Percentiles rank a stretch among this genome's conserved stretches.
Evolutionary conservation across 352 stramenopile genomes (phyloP).

Genomic region (Globisporangium recalcitrans): DNA sequence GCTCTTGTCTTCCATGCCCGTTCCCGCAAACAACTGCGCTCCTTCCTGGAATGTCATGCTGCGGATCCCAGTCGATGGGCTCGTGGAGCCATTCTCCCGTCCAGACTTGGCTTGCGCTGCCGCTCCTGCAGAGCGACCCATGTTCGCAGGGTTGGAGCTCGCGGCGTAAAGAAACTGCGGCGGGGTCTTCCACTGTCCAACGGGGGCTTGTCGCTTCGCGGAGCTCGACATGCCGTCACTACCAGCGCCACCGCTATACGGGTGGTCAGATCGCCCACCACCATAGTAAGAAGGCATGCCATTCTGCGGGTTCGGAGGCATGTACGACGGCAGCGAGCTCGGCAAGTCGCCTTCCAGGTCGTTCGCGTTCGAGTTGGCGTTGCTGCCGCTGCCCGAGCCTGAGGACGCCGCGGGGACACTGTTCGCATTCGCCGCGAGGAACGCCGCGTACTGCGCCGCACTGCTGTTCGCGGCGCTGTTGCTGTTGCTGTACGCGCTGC

Average conservation of each 20-base stretch:
- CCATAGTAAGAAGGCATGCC: slow-evolving; percentile 30
- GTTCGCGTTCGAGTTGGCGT: not conserved
- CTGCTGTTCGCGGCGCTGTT: slow-evolving; percentile 7
- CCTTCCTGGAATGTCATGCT: slow-evolving; percentile 61
- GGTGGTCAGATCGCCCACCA: slow-evolving; percentile 8
- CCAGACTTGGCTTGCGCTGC: not conserved
- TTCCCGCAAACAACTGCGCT: slow-evolving; percentile 15
- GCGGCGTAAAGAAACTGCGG: slow-evolving; percentile 47
- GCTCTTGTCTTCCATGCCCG: slow-evolving; percentile 18
- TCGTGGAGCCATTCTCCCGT: slow-evolving; percentile 22
- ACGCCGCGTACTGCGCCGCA: slow-evolving; percentile 13
- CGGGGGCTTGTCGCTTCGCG: slow-evolving; percentile 40
- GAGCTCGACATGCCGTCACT: slow-evolving; percentile 17
- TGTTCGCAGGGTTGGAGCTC: slow-evolving; percentile 1
- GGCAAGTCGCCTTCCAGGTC: slow-evolving; percentile 57
- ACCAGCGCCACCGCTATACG: not conserved
- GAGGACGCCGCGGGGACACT: not conserved
- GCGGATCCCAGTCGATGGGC: slow-evolving; percentile 52
- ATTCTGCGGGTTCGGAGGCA: slow-evolving; percentile 24
- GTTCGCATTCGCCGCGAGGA: slow-evolving; percentile 9
- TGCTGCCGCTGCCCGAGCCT: not conserved
- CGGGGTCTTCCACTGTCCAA: slow-evolving; percentile 59
- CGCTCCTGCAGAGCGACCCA: not conserved
- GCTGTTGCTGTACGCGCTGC: slow-evolving; percentile 15
- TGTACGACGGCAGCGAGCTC: slow-evolving; percentile 71